A percentile compares a stretch with the other conserved stretches of the same genome.
These are phyloP conservation scores for Sugiyamaella chiloensis DNA, from an alignment of 805 yeast species.

Conservation along the genomic window DNA sequence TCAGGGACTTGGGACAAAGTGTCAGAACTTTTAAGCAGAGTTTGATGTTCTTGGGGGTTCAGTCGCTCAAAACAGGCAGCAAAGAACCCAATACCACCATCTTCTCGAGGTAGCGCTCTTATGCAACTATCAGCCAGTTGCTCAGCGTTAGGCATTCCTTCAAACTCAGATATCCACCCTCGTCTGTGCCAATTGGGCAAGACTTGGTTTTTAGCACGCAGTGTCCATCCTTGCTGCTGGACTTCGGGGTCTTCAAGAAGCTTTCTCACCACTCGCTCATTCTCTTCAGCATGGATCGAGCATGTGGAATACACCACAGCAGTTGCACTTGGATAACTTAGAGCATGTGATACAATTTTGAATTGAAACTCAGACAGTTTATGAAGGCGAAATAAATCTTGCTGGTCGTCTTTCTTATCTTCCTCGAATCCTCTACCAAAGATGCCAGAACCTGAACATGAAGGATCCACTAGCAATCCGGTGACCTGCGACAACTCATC, in stretches of 20 bases:
- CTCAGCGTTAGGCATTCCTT: constrained; percentile 35
- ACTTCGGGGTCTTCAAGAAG: constrained; percentile 66
- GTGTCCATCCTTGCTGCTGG: constrained; percentile 67
- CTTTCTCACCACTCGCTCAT: constrained; percentile 86
- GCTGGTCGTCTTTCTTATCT: constrained; percentile 41
- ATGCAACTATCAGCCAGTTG: constrained; percentile 81
- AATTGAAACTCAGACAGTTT: constrained; percentile 84
- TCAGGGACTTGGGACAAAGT: no score
- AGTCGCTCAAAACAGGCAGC: constrained; percentile 82
- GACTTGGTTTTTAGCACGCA: constrained; percentile 57
- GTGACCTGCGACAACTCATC: constrained; percentile 60
- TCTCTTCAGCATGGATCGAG: constrained; percentile 89
- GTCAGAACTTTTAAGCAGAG: no score
- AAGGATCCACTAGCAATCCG: constrained; percentile 90
- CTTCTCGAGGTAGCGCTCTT: constrained; percentile 77
- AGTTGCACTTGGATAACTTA: constrained; percentile 68
- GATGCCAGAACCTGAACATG: constrained; percentile 97
- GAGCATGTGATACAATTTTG: constrained; percentile 83
- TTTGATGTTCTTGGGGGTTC: no score
- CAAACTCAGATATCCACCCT: constrained; percentile 70
- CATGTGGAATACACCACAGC: constrained; percentile 93
- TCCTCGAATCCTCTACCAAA: constrained; percentile 74
- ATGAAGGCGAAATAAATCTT: constrained; percentile 49
- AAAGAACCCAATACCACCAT: constrained; percentile 98
- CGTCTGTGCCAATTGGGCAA: constrained; percentile 85